Conservation (phyloP, 768 basidiomycete species). For the Boletus vinaceobasis region DNA sequence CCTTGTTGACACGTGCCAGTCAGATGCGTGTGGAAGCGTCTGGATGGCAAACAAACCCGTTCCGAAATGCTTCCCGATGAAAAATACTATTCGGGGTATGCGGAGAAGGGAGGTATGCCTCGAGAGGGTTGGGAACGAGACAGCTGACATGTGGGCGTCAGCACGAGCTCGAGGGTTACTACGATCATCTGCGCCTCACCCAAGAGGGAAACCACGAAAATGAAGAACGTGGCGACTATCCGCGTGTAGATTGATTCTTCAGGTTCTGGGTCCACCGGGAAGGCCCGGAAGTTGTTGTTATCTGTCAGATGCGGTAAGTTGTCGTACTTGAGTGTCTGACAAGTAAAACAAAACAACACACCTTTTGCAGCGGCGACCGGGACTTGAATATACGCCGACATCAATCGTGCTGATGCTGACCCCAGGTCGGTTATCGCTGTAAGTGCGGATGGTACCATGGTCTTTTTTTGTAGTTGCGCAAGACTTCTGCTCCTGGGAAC, state of each 20-base stretch:
- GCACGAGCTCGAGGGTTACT: background rate
- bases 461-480: background rate
- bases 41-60: conserved; percentile 44
- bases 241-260: background rate
- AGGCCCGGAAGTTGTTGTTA: background rate
- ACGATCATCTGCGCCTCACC: conserved; percentile 40
- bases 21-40: background rate
- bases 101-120: conserved; percentile 49
- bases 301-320: background rate
- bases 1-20: conserved; percentile 35
- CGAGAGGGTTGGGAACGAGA: conserved; percentile 68
- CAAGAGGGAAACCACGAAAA: conserved; percentile 60
- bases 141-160: conserved; percentile 40
- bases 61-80: conserved; percentile 86
- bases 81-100: conserved; percentile 69
- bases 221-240: conserved; percentile 33
- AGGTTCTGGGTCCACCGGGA: background rate
- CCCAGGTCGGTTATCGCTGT: background rate
- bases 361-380: background rate
- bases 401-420: background rate
- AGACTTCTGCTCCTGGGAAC: background rate
- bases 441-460: background rate
- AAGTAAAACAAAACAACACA: background rate
- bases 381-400: background rate
- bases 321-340: background rate